Evolutionary conservation across 441 rosid genomes (phyloP).

Genomic region (Jatropha multifida): DNA sequence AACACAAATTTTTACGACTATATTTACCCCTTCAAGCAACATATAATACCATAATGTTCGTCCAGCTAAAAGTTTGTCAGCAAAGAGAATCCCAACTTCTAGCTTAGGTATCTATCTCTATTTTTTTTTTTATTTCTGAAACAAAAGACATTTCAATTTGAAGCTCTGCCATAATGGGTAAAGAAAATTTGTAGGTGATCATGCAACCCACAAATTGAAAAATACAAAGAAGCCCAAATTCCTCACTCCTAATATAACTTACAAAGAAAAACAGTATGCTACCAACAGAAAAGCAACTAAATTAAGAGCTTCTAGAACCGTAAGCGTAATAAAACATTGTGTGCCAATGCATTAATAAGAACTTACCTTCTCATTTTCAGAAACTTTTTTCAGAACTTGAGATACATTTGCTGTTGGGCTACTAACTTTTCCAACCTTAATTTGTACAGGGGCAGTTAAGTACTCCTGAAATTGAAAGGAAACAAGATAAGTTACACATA

Average conservation of each 20-base stretch:
- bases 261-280: background rate
- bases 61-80: background rate
- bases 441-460: constrained; percentile 75
- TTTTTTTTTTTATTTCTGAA: background rate
- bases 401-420: constrained; percentile 44
- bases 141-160: background rate
- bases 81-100: background rate
- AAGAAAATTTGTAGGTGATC: background rate
- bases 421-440: constrained; percentile 84
- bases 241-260: background rate
- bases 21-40: background rate
- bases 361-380: constrained; percentile 42
- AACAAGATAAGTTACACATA: background rate
- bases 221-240: background rate
- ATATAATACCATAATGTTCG: background rate
- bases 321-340: background rate
- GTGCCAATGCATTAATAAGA: constrained; percentile 2
- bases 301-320: background rate
- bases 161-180: background rate
- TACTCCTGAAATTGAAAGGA: constrained; percentile 34
- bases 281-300: background rate
- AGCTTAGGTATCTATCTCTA: background rate
- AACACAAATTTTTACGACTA: background rate
- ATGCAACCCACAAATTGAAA: background rate
- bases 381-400: constrained; percentile 34